A percentile compares a stretch with the other conserved stretches of the same genome.
phyloP scores from a whole-genome alignment of 2,329 filamentous ascomycete species.

The Xylariaceae sp. region DNA sequence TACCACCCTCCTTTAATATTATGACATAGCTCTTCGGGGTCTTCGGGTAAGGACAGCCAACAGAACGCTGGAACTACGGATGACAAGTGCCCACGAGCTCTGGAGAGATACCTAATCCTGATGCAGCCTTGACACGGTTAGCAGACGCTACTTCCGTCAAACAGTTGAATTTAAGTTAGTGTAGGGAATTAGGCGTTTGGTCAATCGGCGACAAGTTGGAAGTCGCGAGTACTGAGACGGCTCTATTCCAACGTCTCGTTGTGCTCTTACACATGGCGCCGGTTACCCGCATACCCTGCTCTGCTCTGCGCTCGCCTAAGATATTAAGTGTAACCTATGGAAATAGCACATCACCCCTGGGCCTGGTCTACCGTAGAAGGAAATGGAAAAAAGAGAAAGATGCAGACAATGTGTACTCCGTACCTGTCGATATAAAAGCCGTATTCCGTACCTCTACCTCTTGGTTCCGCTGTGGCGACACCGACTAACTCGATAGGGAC shows the following conservation, averaged over 20 bases:
- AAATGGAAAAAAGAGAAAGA: too few relatives aligned
- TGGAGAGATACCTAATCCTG: slow-evolving; percentile 4
- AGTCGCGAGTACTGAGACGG: background rate
- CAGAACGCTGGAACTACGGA: background rate
- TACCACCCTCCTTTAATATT: slow-evolving; percentile 7
- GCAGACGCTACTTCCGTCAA: background rate
- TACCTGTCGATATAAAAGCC: too few relatives aligned
- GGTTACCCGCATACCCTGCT: background rate
- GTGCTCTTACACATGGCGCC: background rate
- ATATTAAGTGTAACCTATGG: too few relatives aligned
- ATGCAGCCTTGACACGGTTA: background rate
- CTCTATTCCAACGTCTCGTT: background rate
- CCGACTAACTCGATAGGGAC: too few relatives aligned
- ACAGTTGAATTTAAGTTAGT: background rate
- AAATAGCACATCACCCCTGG: too few relatives aligned
- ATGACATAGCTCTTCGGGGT: background rate
- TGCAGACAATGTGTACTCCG: too few relatives aligned
- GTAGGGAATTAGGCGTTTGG: background rate
- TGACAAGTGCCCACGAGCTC: slow-evolving; percentile 1
- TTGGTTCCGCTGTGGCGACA: too few relatives aligned
- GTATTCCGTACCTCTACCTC: too few relatives aligned
- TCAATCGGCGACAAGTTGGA: background rate
- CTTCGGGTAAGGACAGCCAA: slow-evolving; percentile 3
- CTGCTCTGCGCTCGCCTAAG: background rate
- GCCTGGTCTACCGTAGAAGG: too few relatives aligned